Evolutionary conservation across 2,329 filamentous ascomycete species (phyloP).

Genomic region (Raffaelea albimanens): DNA sequence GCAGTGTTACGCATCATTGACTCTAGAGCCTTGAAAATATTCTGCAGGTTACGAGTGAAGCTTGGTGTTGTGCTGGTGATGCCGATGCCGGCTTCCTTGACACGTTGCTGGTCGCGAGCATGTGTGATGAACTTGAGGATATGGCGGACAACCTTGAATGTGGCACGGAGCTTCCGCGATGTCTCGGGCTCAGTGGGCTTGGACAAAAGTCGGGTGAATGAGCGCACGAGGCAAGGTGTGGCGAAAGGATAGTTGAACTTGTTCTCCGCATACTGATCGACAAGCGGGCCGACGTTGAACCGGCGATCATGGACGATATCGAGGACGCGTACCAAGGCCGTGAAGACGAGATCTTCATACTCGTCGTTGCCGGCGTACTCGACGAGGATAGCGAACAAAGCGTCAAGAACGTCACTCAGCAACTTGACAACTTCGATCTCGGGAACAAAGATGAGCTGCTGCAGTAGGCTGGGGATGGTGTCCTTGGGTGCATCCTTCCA

Average conservation of each 20-base stretch:
- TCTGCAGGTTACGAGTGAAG: constrained; percentile 75
- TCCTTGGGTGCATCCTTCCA: constrained; percentile 72
- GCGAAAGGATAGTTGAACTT: constrained; percentile 91
- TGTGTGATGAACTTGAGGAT: constrained; percentile 93
- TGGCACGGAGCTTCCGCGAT: constrained; percentile 75
- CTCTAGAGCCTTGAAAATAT: constrained; percentile 84
- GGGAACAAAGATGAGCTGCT: constrained; percentile 82
- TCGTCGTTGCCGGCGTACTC: constrained; percentile 87
- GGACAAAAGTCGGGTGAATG: constrained; percentile 73
- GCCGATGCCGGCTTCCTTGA: constrained; percentile 80
- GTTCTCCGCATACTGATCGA: constrained; percentile 82
- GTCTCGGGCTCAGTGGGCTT: constrained; percentile 76
- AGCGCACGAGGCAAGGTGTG: constrained; percentile 77
- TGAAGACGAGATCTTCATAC: constrained; percentile 88
- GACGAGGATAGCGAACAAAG: constrained; percentile 82
- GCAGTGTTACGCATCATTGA: constrained; percentile 80
- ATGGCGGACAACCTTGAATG: constrained; percentile 89
- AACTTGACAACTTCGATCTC: constrained; percentile 98
- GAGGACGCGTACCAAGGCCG: constrained; percentile 77
- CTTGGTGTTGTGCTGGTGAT: constrained; percentile 63
- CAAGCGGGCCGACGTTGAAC: constrained; percentile 82
- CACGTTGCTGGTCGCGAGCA: constrained; percentile 73
- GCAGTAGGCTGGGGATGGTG: constrained; percentile 64
- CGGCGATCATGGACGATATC: constrained; percentile 90
- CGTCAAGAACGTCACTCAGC: constrained; percentile 78